A percentile compares a stretch with the other conserved stretches of the same genome.
Evolutionary conservation across 169 alveolate species (phyloP).

Genomic region (Perkinsus marinus): DNA sequence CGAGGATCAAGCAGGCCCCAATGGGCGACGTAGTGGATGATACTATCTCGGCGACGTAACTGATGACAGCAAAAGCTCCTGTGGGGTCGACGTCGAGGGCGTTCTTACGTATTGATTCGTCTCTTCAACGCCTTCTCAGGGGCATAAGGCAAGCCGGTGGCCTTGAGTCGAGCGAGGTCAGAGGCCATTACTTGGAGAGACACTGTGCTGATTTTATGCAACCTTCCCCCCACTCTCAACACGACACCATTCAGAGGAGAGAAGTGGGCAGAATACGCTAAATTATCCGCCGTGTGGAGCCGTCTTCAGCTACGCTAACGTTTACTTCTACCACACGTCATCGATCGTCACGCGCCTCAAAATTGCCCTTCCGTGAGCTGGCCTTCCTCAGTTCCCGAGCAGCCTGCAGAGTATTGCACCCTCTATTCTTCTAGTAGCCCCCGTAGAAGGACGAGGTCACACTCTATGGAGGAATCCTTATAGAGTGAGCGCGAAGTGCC

Average conservation of each 20-base stretch:
- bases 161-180: background rate
- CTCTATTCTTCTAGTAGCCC: background rate
- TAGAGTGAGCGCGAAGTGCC: no score
- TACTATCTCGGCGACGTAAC: background rate
- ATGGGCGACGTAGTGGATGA: background rate
- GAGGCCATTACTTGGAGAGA: background rate
- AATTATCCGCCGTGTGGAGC: background rate
- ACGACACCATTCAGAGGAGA: background rate
- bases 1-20: background rate
- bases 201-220: background rate
- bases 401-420: background rate
- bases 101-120: background rate
- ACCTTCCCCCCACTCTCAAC: background rate
- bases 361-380: background rate
- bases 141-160: background rate
- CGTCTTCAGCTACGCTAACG: background rate
- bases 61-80: background rate
- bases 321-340: background rate
- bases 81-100: background rate
- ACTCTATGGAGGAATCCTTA: background rate
- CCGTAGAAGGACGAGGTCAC: background rate
- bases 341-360: background rate
- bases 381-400: background rate
- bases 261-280: background rate
- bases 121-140: background rate